Base-by-base conservation (phyloP, 495 filamentous ascomycete species). In the Neurospora sp. region DNA sequence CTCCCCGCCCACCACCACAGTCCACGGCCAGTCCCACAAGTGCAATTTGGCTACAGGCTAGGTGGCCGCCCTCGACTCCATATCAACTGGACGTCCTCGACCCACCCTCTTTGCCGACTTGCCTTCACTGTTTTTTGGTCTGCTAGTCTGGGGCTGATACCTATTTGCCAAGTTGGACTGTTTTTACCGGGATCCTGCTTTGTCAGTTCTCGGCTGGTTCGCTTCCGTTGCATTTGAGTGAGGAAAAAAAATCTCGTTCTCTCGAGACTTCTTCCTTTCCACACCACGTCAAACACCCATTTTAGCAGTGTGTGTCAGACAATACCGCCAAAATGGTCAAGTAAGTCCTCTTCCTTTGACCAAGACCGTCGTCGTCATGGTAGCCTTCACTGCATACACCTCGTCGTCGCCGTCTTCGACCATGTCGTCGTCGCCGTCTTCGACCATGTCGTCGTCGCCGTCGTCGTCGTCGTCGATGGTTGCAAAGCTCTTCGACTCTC, bases 321-420 rank as follows among this genome's bases (percentile, higher is more conserved):
- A 92, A 89, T 83, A 91, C 93, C 91, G 93, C 85, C 91, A 97
- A 93, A 82, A 99, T 99, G 96, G 96, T 99, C 81, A 97, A 99
- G 96, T 99, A 93, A 91, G 96, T 96, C 61, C 27, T 66, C 27
- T 66, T 66, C 12, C 27, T 66, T 66, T 66, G 53, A 37, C 53
- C 53, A 37, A 66, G 53, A 66, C 53, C 53, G 27, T 35, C 53
- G 53, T 35, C 53, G 14, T 35, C 31, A 35, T 40, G 40, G 38
- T 70, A 42, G 42, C 9, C 73, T 73, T 70, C 48, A 35, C 27
- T 35, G 14, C 22, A 66, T 66, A 35, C 27, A 66, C 61, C 14
- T 72, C 18, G 38, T 70, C 59, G 38, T 35, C 37, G 40, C 44
- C 20, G 68, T 0, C 75, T 39, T 70, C 66, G 73, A 78, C 81